These are phyloP conservation scores for Xylariaceae sp. DNA, from an alignment of 2,329 filamentous ascomycete species.

Conservation along the genomic window DNA sequence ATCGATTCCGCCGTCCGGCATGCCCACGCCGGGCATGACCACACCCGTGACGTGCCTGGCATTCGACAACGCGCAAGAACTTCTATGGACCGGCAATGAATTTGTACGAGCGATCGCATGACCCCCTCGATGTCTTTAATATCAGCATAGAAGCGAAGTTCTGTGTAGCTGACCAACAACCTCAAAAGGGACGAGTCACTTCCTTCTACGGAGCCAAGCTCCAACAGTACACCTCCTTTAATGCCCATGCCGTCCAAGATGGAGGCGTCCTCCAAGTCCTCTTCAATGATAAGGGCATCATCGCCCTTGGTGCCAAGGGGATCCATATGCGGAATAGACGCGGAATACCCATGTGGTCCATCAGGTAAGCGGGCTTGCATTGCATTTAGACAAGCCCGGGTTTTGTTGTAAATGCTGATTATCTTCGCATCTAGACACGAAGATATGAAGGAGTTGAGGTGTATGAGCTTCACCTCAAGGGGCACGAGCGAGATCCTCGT, in stretches of 20 bases:
- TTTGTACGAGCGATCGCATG: slow-evolving; percentile 53
- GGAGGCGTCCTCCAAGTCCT: slow-evolving; percentile 82
- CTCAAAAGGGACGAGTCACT: slow-evolving; percentile 69
- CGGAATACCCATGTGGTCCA: slow-evolving; percentile 82
- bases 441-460: slow-evolving; percentile 80
- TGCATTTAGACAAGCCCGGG: not conserved
- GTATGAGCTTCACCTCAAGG: slow-evolving; percentile 93
- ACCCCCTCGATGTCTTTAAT: not conserved
- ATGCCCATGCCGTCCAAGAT: slow-evolving; percentile 67
- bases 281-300: slow-evolving; percentile 84
- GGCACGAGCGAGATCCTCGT: slow-evolving; percentile 78
- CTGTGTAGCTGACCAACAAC: slow-evolving; percentile 17
- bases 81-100: slow-evolving; percentile 90
- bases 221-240: slow-evolving; percentile 85
- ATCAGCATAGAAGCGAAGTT: not conserved
- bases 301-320: slow-evolving; percentile 76
- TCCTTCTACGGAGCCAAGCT: slow-evolving; percentile 85
- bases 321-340: slow-evolving; percentile 84
- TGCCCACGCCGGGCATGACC: slow-evolving; percentile 44
- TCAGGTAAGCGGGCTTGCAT: slow-evolving; percentile 46
- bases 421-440: slow-evolving; percentile 46
- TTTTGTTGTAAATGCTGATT: slow-evolving; percentile 10
- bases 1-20: slow-evolving; percentile 70
- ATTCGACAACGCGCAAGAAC: slow-evolving; percentile 84
- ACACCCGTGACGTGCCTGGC: slow-evolving; percentile 67